These are phyloP conservation scores for Anthracocystis walkeri DNA, from an alignment of 1,284 basidiomycete species.

Conservation along the genomic window DNA sequence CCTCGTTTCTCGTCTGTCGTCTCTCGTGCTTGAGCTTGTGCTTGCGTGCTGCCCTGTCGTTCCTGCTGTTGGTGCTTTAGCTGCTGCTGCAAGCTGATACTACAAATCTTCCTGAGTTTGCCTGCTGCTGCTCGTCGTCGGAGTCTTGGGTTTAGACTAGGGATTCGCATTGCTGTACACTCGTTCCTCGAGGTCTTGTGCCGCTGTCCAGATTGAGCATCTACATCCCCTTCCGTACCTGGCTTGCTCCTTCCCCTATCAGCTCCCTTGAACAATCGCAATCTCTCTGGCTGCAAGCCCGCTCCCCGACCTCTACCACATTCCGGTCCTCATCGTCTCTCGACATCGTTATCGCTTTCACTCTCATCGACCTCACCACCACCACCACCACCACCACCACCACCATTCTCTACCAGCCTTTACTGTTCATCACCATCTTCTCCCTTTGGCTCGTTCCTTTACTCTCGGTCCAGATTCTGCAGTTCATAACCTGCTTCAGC, in stretches of 20 bases:
- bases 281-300: neutral
- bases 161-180: slow-evolving; percentile 1
- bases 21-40: slow-evolving; percentile 6
- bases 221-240: slow-evolving; percentile 21
- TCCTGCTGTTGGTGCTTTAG: neutral
- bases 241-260: slow-evolving; percentile 1
- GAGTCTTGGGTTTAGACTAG: slow-evolving; percentile 10
- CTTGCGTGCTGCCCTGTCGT: slow-evolving; percentile 8
- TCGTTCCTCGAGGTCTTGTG: neutral
- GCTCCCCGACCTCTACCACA: neutral
- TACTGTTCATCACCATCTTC: neutral
- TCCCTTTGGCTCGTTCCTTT: slow-evolving; percentile 2
- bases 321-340: slow-evolving; percentile 11
- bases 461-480: neutral
- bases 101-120: neutral
- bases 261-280: neutral
- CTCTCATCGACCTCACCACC: neutral
- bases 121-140: neutral
- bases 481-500: neutral
- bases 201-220: slow-evolving; percentile 32
- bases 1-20: neutral
- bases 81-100: neutral
- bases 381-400: slow-evolving; percentile 10
- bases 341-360: slow-evolving; percentile 9
- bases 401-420: slow-evolving; percentile 5